Conservation (phyloP, 805 yeast species). For the Lipomyces kockii region DNA sequence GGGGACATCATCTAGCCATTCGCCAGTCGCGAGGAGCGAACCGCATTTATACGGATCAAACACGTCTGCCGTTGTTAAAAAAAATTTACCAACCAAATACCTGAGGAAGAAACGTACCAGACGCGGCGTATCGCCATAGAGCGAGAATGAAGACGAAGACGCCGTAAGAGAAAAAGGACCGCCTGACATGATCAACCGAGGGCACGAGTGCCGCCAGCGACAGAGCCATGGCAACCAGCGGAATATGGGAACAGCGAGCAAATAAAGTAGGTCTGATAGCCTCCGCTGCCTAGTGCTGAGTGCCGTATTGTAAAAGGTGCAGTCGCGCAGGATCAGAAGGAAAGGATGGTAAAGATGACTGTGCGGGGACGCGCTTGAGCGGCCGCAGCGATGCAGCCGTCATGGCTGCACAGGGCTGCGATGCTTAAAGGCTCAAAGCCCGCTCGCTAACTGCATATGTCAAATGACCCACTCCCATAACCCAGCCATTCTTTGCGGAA, state of each 20-base stretch:
- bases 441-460: neutral
- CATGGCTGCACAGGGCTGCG: neutral
- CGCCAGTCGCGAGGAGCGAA: slow-evolving; percentile 28
- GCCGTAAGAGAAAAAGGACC: slow-evolving; percentile 25
- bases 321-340: neutral
- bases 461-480: too few relatives aligned
- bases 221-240: slow-evolving; percentile 5
- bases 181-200: slow-evolving; percentile 18
- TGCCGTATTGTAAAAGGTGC: neutral
- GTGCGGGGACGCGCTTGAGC: neutral
- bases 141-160: slow-evolving; percentile 25
- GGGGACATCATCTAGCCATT: slow-evolving; percentile 21
- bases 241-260: neutral
- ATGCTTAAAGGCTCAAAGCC: too few relatives aligned
- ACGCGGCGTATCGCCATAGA: slow-evolving; percentile 28
- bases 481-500: neutral
- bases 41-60: slow-evolving; percentile 34
- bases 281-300: neutral
- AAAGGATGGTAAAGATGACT: too few relatives aligned
- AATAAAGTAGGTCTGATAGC: neutral
- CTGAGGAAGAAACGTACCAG: slow-evolving; percentile 19
- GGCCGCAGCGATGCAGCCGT: neutral
- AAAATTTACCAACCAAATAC: neutral
- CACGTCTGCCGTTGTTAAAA: slow-evolving; percentile 13
- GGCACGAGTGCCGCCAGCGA: slow-evolving; percentile 8